Conservation (phyloP, 257 asterid species). For the Echium plantagineum region DNA sequence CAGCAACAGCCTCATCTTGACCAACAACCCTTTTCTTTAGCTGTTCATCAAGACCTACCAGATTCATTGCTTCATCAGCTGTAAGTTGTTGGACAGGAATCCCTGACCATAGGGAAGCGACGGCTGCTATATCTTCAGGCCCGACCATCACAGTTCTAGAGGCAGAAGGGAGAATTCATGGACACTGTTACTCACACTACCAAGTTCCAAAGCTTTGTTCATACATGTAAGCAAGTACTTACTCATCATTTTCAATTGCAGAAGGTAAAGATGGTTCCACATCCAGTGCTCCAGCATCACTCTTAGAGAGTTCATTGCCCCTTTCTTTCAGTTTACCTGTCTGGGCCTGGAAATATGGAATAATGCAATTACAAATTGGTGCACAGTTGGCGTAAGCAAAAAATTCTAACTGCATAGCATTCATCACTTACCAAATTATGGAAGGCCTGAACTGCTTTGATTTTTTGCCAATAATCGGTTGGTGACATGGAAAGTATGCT, state of each 20-base stretch:
- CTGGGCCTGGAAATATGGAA: conserved; percentile 33
- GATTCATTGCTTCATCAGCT: conserved; percentile 71
- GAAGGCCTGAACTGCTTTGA: conserved; percentile 67
- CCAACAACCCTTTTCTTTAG: conserved; percentile 92
- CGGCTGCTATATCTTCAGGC: conserved; percentile 87
- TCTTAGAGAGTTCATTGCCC: conserved; percentile 23
- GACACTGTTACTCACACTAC: conserved; percentile 4
- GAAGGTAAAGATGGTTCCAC: conserved; percentile 22
- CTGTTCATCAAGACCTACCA: conserved; percentile 69
- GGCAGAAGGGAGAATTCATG: conserved; percentile 11
- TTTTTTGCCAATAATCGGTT: conserved; percentile 81
- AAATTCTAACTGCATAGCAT: background rate
- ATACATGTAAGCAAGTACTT: conserved; percentile 24
- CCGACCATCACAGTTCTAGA: conserved; percentile 57
- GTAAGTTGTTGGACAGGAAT: conserved; percentile 81
- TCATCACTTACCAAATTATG: conserved; percentile 49
- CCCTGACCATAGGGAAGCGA: conserved; percentile 89
- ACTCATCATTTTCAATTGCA: conserved; percentile 50
- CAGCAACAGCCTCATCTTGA: conserved; percentile 91
- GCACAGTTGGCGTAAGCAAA: background rate
- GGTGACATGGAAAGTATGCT: conserved; percentile 61
- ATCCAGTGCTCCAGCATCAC: conserved; percentile 25
- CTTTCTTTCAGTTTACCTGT: conserved; percentile 34
- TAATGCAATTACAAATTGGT: conserved; percentile 10
- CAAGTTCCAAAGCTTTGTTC: conserved; percentile 12